A percentile compares a stretch with the other conserved stretches of the same genome.
These are phyloP conservation scores for Leccinum pellstonianum DNA, from an alignment of 768 basidiomycete genomes.

Conservation along the genomic window DNA sequence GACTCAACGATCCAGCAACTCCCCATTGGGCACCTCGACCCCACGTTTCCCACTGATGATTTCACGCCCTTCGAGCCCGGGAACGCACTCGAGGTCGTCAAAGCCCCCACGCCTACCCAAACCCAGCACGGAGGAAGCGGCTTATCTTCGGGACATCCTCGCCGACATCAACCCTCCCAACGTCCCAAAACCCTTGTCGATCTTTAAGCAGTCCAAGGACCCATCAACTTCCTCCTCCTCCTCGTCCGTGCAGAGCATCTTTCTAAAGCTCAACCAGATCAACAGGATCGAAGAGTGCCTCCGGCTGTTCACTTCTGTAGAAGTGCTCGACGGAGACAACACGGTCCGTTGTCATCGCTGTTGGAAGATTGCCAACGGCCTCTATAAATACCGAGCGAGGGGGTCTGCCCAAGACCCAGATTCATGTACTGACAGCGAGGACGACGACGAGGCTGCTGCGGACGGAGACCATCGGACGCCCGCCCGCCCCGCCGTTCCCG, in stretches of 20 bases:
- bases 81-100: slow-evolving; percentile 34
- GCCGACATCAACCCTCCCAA: slow-evolving; percentile 55
- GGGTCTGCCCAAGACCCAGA: slow-evolving; percentile 24
- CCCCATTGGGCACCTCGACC: slow-evolving; percentile 17
- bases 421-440: slow-evolving; percentile 35
- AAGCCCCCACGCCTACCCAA: slow-evolving; percentile 53
- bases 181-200: slow-evolving; percentile 45
- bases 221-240: slow-evolving; percentile 11
- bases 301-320: slow-evolving; percentile 88
- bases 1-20: slow-evolving; percentile 20
- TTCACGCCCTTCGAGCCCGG: slow-evolving; percentile 30
- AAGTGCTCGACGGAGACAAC: slow-evolving; percentile 91
- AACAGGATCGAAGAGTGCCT: slow-evolving; percentile 65
- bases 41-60: slow-evolving; percentile 23
- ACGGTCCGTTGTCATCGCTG: slow-evolving; percentile 91
- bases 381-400: slow-evolving; percentile 38
- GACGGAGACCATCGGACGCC: slow-evolving; percentile 29
- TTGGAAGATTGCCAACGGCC: slow-evolving; percentile 86
- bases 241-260: slow-evolving; percentile 23
- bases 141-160: slow-evolving; percentile 66
- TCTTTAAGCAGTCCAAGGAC: slow-evolving; percentile 44
- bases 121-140: slow-evolving; percentile 53
- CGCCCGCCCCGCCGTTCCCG: slow-evolving; percentile 23
- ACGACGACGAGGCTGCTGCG: slow-evolving; percentile 24
- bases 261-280: slow-evolving; percentile 30